These are phyloP conservation scores for Termitomyces bulborhizus DNA, from an alignment of 768 basidiomycete genomes.

Conservation along the genomic window DNA sequence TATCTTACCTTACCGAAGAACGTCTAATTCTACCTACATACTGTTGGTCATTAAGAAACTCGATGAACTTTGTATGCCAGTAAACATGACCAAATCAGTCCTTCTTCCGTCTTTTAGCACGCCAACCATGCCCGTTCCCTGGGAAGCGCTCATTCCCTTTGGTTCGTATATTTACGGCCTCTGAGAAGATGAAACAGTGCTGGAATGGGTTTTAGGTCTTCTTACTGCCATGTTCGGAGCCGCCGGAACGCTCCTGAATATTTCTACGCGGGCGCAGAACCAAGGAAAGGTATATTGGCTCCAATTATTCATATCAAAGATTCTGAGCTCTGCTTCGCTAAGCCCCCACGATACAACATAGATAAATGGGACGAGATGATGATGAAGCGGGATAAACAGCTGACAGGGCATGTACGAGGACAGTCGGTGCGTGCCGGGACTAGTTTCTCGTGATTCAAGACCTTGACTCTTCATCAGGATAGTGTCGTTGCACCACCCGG, in stretches of 20 bases:
- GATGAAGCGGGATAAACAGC: slow-evolving; percentile 84
- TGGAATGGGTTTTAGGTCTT: slow-evolving; percentile 46
- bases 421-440: slow-evolving; percentile 59
- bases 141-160: slow-evolving; percentile 96
- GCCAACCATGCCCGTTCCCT: slow-evolving; percentile 84
- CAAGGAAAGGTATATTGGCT: slow-evolving; percentile 72
- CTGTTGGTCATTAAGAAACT: no score
- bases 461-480: slow-evolving; percentile 34
- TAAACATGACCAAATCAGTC: slow-evolving; percentile 12
- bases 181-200: background rate
- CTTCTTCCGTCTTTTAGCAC: background rate
- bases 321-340: background rate
- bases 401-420: slow-evolving; percentile 84
- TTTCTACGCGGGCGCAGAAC: slow-evolving; percentile 76
- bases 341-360: slow-evolving; percentile 81
- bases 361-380: slow-evolving; percentile 95
- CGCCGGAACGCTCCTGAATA: slow-evolving; percentile 81
- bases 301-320: background rate
- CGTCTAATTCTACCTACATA: background rate
- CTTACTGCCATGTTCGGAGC: slow-evolving; percentile 85
- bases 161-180: slow-evolving; percentile 38
- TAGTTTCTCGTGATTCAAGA: background rate
- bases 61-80: background rate
- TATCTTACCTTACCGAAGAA: background rate
- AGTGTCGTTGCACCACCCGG: slow-evolving; percentile 61